Evolutionary conservation across 2,329 filamentous ascomycete species (phyloP).

Genomic region (Epichloe sibirici): DNA sequence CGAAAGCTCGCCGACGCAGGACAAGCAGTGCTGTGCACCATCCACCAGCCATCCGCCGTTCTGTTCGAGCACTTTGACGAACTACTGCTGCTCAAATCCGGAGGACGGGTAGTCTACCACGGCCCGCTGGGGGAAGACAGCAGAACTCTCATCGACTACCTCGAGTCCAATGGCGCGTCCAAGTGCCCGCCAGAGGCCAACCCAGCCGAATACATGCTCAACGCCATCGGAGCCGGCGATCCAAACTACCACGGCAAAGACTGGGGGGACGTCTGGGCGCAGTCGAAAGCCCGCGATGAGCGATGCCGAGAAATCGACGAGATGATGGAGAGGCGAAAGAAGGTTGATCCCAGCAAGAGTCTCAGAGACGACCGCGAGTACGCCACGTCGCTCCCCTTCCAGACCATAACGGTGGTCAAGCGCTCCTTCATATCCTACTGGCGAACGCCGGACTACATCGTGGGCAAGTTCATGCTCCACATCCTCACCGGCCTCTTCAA

Average conservation of each 20-base stretch:
- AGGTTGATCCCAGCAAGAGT: constrained; percentile 22
- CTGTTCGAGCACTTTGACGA: constrained; percentile 47
- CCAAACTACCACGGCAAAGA: constrained; percentile 48
- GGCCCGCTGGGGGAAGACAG: constrained; percentile 41
- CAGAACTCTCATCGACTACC: constrained; percentile 36
- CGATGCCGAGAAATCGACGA: constrained; percentile 38
- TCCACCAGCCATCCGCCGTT: constrained; percentile 45
- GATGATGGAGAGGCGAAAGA: constrained; percentile 34
- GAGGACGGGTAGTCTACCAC: constrained; percentile 41
- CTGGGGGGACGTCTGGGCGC: constrained; percentile 49
- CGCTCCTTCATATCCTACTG: constrained; percentile 52
- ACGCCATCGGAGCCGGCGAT: constrained; percentile 48
- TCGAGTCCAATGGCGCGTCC: constrained; percentile 34
- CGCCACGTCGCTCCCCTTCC: constrained; percentile 44
- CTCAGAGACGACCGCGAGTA: constrained; percentile 46
- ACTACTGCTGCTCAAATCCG: constrained; percentile 39
- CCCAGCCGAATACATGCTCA: constrained; percentile 43
- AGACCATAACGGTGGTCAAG: constrained; percentile 40
- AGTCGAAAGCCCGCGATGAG: constrained; percentile 34
- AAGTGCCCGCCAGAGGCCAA: constrained; percentile 37
- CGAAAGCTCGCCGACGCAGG: constrained; percentile 48
- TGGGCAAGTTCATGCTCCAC: constrained; percentile 50
- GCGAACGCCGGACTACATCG: constrained; percentile 50
- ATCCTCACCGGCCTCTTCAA: constrained; percentile 55
- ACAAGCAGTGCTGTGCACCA: constrained; percentile 47